Evolutionary conservation across 2,329 filamentous ascomycete genomes (phyloP).

Genomic region (Penicillium hordei): DNA sequence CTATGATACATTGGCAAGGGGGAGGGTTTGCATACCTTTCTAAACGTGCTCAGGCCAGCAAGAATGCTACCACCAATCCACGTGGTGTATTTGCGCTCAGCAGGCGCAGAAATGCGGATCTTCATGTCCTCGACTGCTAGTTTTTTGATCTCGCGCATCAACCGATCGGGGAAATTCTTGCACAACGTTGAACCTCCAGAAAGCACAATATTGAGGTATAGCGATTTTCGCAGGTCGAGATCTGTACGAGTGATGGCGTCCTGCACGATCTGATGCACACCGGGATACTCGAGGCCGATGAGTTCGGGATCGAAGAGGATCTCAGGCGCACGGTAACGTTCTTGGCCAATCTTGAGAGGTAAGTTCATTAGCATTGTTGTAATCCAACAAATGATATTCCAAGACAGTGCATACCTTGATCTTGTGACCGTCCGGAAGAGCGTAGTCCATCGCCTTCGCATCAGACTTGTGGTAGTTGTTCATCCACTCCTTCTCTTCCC

Average conservation of each 20-base stretch:
- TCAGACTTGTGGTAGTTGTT: slow-evolving; percentile 69
- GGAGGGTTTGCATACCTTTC: slow-evolving; percentile 67
- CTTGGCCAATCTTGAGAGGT: slow-evolving; percentile 71
- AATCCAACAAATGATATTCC: background rate
- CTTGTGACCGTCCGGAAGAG: slow-evolving; percentile 87
- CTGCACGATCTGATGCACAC: slow-evolving; percentile 96
- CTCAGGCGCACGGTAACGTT: slow-evolving; percentile 93
- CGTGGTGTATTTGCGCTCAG: slow-evolving; percentile 96
- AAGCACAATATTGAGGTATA: slow-evolving; percentile 96
- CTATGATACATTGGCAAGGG: background rate
- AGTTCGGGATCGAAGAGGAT: slow-evolving; percentile 98
- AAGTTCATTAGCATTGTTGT: background rate
- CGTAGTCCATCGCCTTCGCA: slow-evolving; percentile 80
- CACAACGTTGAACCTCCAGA: slow-evolving; percentile 95
- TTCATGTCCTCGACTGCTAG: slow-evolving; percentile 98
- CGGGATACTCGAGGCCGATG: slow-evolving; percentile 93
- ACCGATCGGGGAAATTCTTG: slow-evolving; percentile 91
- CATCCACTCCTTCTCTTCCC: slow-evolving; percentile 95
- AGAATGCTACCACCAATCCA: slow-evolving; percentile 99
- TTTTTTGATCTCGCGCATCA: slow-evolving; percentile 87
- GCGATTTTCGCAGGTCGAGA: slow-evolving; percentile 86
- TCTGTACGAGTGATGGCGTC: slow-evolving; percentile 94
- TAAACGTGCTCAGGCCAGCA: slow-evolving; percentile 93
- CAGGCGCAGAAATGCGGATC: slow-evolving; percentile 98
- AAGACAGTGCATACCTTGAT: slow-evolving; percentile 65